These are phyloP conservation scores for Martensiomyces pterosporus DNA, from an alignment of 192 early-diverging fungal genomes.

Conservation along the genomic window DNA sequence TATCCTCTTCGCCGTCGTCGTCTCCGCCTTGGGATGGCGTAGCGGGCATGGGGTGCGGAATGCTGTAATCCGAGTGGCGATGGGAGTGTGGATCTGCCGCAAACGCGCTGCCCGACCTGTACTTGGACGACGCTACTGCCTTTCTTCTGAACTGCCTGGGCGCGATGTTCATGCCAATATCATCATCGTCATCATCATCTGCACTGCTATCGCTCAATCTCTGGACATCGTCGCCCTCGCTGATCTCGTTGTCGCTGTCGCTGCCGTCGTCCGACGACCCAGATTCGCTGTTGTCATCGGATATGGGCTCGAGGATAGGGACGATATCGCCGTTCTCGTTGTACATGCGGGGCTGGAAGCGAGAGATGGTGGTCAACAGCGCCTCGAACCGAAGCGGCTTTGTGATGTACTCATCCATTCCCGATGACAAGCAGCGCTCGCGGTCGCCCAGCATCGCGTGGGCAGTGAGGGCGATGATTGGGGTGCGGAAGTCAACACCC, in stretches of 20 bases:
- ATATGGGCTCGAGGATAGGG: slow-evolving; percentile 26
- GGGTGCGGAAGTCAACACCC: slow-evolving; percentile 56
- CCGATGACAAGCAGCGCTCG: slow-evolving; percentile 76
- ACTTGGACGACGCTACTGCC: background rate
- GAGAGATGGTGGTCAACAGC: slow-evolving; percentile 39
- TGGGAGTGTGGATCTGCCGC: too few species aligned
- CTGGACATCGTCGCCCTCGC: too few species aligned
- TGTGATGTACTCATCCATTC: slow-evolving; percentile 79
- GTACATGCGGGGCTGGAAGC: slow-evolving; percentile 49
- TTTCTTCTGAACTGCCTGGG: background rate
- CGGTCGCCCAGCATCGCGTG: slow-evolving; percentile 90
- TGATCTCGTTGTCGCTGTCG: slow-evolving; percentile 10
- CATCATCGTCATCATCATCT: slow-evolving; percentile 3
- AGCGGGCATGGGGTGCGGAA: too few species aligned
- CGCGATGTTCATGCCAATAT: background rate
- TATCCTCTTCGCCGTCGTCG: slow-evolving; percentile 15
- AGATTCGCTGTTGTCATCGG: slow-evolving; percentile 1
- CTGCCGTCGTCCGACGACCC: background rate
- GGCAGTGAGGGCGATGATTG: slow-evolving; percentile 82
- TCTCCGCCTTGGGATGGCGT: background rate
- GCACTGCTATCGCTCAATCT: background rate
- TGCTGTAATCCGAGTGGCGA: too few species aligned
- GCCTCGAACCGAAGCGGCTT: slow-evolving; percentile 56
- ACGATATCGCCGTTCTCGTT: slow-evolving; percentile 39
- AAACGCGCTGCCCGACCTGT: too few species aligned